Percentiles rank a stretch among this genome's conserved stretches.
Conservation (phyloP, 2,329 filamentous ascomycete genomes). For the Aureobasidium sp. region DNA sequence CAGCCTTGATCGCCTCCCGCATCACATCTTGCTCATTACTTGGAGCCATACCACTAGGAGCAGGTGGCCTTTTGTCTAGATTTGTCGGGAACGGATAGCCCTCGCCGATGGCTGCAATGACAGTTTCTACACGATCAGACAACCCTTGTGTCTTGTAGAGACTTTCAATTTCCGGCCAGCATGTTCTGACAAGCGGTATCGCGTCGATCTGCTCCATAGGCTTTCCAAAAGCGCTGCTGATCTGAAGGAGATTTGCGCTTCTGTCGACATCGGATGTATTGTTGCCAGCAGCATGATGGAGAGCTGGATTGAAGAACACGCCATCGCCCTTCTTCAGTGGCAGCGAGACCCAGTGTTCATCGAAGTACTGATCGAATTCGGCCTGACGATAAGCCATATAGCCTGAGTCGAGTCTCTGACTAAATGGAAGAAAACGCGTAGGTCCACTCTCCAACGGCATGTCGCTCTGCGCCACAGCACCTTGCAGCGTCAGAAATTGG, state of each 20-base stretch:
- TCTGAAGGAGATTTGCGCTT: slow-evolving; percentile 54
- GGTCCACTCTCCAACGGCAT: slow-evolving; percentile 53
- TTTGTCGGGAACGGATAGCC: slow-evolving; percentile 58
- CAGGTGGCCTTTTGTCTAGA: slow-evolving; percentile 49
- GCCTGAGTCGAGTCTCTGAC: slow-evolving; percentile 48
- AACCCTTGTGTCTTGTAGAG: slow-evolving; percentile 31
- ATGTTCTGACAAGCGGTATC: slow-evolving; percentile 38
- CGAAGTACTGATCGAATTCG: slow-evolving; percentile 49
- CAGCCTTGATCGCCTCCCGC: slow-evolving; percentile 35
- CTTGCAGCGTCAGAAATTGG: slow-evolving; percentile 54
- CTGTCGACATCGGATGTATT: slow-evolving; percentile 46
- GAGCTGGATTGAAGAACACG: slow-evolving; percentile 55
- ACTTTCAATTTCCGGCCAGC: slow-evolving; percentile 35
- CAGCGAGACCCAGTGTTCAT: slow-evolving; percentile 44
- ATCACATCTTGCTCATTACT: slow-evolving; percentile 51
- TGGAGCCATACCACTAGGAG: slow-evolving; percentile 51
- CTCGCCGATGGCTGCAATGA: slow-evolving; percentile 46
- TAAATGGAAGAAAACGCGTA: slow-evolving; percentile 53
- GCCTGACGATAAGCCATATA: slow-evolving; percentile 49
- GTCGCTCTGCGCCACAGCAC: slow-evolving; percentile 54
- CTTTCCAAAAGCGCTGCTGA: slow-evolving; percentile 55
- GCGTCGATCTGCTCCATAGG: slow-evolving; percentile 55
- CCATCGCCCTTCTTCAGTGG: slow-evolving; percentile 50
- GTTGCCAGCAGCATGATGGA: slow-evolving; percentile 55
- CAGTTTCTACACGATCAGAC: slow-evolving; percentile 37